phyloP scores from a whole-genome alignment of 129 eudicot genomes.

The Flaveria robusta region DNA sequence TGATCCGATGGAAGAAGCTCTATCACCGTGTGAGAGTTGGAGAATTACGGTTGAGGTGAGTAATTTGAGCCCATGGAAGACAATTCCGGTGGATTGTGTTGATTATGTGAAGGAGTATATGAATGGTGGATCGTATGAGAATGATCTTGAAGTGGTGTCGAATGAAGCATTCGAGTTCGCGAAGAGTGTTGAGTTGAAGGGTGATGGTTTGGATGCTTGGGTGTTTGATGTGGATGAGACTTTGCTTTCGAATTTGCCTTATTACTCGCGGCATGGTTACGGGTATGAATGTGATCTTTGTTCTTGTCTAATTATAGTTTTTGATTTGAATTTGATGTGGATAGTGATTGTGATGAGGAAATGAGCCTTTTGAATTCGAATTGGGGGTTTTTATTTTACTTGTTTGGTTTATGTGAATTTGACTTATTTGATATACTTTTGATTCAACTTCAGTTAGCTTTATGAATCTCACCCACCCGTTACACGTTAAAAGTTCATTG shows the following conservation, averaged over 20 bases:
- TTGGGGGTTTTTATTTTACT: no score
- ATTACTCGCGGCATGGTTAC: conserved; percentile 72
- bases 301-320: neutral
- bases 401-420: no score
- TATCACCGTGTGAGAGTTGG: conserved; percentile 70
- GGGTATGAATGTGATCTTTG: conserved; percentile 52
- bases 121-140: conserved; percentile 40
- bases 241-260: conserved; percentile 88
- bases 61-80: conserved; percentile 79
- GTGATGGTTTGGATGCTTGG: conserved; percentile 84
- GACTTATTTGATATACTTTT: no score
- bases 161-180: conserved; percentile 57
- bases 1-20: conserved; percentile 10
- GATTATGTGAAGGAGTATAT: conserved; percentile 71
- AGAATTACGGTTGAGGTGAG: conserved; percentile 81
- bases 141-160: conserved; percentile 64
- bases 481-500: no score
- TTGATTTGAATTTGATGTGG: neutral
- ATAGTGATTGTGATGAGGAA: neutral
- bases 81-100: conserved; percentile 70
- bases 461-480: no score
- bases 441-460: no score
- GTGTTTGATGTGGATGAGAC: conserved; percentile 93
- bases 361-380: no score
- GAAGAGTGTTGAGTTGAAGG: conserved; percentile 42